Evolutionary conservation across 257 asterid species (phyloP), one percentile per base, ranked within the genome.

Genomic region (Coffea canephora): DNA sequence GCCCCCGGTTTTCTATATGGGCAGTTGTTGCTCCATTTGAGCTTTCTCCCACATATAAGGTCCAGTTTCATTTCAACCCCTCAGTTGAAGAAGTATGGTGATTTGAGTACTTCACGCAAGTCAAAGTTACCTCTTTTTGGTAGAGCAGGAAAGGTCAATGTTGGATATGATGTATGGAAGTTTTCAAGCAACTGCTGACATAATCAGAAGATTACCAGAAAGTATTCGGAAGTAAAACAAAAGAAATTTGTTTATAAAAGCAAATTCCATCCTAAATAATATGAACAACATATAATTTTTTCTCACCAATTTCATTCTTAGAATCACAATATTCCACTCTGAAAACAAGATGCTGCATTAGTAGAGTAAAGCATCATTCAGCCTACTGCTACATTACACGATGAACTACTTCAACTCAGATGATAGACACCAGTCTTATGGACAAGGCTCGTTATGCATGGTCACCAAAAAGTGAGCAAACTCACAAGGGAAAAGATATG

Each of bases 11-110:
- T 10, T 68, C 68, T 36, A 27, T 21, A 5, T 10, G 14, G 65
- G 61, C 81, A 49, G 13, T 16, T 49, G 50, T n/a, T 69, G 43
- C 75, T 59, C 64, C 36, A 10, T 46, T 39, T 19, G 34, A 31
- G 49, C 36, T 27, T 62, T 41, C 64, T 52, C 69, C 79, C 71
- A 54, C 21, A 16, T 8, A 70, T 18, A 73, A 10, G 59, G 49
- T 43, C 27, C 19, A 3, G 11, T 67, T 45, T n/a, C 23, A 43
- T 21, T 64, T 55, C 9, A 3, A 9, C 41, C 66, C 50, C 13
- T 91, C 87, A 94, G 88, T 93, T 94, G 91, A 94, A 94, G 91
- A 93, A 92, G 86, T 94, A 94, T 12, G 97, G 95, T 69, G 98
- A 94, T 78, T 90, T 85, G 1, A 88, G 79, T 78, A 94, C 97